Base-by-base conservation (phyloP, 1,139 yeast species). In the Keqinozyma sinolaborantium region DNA sequence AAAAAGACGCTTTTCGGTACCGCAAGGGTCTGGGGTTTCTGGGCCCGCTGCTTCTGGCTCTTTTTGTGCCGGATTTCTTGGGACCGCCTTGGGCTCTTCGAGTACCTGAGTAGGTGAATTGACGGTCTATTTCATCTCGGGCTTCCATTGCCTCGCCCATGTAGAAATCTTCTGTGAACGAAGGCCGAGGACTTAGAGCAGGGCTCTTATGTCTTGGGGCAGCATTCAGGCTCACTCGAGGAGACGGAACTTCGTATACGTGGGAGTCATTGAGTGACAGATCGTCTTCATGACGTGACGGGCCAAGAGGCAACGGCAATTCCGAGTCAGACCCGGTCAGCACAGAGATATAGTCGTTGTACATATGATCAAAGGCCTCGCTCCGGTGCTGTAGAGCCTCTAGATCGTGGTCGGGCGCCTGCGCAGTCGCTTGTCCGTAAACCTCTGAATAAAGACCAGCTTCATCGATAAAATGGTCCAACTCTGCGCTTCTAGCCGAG, bases 381-480 rank as follows among this genome's bases (percentile, higher is more conserved):
- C 43, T 39, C 10, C 37, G 43, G 13, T 18, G 21, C 10, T 28
- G 28, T 14, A 25, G 4, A 5, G 33, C 36, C 14, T 30, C 26
- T 11, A 23, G 14, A 16, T 21, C 19, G 14, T 25, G 6, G 14
- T 21, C 6, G 23, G 26, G 5, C 28, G 24, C 10, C 25, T 23
- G 7, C 29, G 13, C 9, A 28, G 32, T 4, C 28, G 28, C 5
- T 30, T 39, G 13, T 37, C 30, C 30, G n/a, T 35, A 25, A 3
- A 40, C 12, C 9, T 39, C 45, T 14, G 34, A 30, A 23, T 44
- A 44, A 11, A 42, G 29, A 20, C 33, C 33, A 5, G 31, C 34
- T 28, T 44, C 48, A 29, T 29, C 36, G 2, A 32, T 16, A 18
- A 40, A 38, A 5, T 25, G 30, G 13, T 24, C 10, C 11, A 11